A percentile compares a stretch with the other conserved stretches of the same genome.
These are phyloP conservation scores for Russula brevipes DNA, from an alignment of 768 basidiomycete genomes.

Conservation along the genomic window DNA sequence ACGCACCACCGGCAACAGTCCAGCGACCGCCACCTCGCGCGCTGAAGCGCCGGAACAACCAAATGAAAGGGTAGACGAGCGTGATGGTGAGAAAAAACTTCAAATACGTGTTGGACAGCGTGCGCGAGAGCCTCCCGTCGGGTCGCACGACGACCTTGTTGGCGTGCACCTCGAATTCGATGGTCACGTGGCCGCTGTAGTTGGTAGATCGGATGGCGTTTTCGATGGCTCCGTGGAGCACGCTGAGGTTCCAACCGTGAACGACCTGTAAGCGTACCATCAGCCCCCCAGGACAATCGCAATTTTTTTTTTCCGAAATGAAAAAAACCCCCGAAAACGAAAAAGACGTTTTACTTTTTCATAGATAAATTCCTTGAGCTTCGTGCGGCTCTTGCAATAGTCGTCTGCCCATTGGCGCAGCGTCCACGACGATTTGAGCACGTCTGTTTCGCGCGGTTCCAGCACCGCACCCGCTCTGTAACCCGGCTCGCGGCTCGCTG, in stretches of 20 bases:
- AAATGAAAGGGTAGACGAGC: conserved; percentile 71
- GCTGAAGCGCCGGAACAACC: conserved; percentile 67
- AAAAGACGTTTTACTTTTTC: conserved; percentile 44
- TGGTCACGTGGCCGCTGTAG: conserved; percentile 37
- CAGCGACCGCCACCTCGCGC: conserved; percentile 62
- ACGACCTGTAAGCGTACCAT: too few species aligned
- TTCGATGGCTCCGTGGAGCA: too few species aligned
- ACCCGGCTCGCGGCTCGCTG: not conserved
- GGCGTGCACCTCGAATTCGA: conserved; percentile 46
- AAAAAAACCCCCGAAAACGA: not conserved
- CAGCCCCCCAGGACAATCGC: too few species aligned
- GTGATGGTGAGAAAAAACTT: conserved; percentile 61
- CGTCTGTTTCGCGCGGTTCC: conserved; percentile 6
- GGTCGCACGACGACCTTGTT: conserved; percentile 60
- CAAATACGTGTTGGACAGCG: conserved; percentile 64
- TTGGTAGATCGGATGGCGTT: conserved; percentile 21
- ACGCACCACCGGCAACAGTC: conserved; percentile 65
- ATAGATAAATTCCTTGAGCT: conserved; percentile 75
- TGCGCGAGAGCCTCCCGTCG: conserved; percentile 55
- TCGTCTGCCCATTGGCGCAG: conserved; percentile 66
- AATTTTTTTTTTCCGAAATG: too few species aligned
- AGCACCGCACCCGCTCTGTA: not conserved
- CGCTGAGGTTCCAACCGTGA: too few species aligned
- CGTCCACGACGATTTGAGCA: conserved; percentile 25
- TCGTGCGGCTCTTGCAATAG: conserved; percentile 62